Evolutionary conservation across 2,329 filamentous ascomycete genomes (phyloP), one percentile per base, ranked within the genome.

Genomic region (Trichoderma koningiopsis): DNA sequence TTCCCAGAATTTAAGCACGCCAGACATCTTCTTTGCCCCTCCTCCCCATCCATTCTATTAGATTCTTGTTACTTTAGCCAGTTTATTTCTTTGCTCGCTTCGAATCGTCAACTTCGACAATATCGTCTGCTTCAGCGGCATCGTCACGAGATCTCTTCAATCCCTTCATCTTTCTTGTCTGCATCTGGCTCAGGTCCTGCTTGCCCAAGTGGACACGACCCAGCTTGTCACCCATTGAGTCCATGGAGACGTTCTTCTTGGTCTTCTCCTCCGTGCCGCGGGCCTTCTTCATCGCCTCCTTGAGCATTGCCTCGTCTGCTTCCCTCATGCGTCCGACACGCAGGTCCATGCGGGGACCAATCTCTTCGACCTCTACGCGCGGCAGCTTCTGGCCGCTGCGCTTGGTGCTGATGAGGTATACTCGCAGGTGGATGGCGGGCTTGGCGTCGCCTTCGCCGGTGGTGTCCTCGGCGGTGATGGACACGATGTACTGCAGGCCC

Each of bases 151-250:
- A 89, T 73, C 96, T 87, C 88, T 98, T 99, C 74, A 99, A 81
- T 74, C 94, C 96, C 89, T 99, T 99, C 94, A 99, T 98, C 89
- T 99, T 99, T 78, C 96, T 90, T 65, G 94, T 96, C 85, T 99
- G 96, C 81, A 99, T 81, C 75, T 91, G 88, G 77, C 85, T 86
- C 70, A 99, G 86, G 82, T 99, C 94, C 82, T 97, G 94, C 83
- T 91, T 93, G 77, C 92, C 93, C 70, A 97, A 82, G 80, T 99
- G 96, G 72, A 99, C 92, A 74, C 94, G 90, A 72, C 95, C 96
- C 72, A 98, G 86, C 90, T 98, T 98, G 82, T 99, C 96, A 79
- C 96, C 96, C 83, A 99, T 93, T 55, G 90, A 82, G 79, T 98
- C 94, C 69, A 92, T 96, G 67, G 89, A 88, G 75, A 99, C 91